Percentiles rank a stretch among this genome's conserved stretches.
phyloP scores from a whole-genome alignment of 805 yeast genomes.

The Spathaspora girioi region DNA sequence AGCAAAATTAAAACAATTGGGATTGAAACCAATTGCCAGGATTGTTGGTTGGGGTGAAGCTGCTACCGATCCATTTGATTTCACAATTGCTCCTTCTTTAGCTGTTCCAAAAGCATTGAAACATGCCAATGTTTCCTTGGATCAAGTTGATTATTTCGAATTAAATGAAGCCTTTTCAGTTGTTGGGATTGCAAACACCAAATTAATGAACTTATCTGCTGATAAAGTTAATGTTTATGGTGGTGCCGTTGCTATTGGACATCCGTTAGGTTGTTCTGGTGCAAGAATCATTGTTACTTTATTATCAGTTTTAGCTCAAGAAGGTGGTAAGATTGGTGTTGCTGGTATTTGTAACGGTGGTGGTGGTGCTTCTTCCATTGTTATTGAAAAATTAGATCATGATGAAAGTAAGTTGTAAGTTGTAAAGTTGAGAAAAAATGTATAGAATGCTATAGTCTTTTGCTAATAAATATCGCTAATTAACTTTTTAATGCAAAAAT shows the following conservation, averaged over 20 bases:
- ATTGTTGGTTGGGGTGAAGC: conserved; percentile 98
- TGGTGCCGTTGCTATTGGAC: conserved; percentile 95
- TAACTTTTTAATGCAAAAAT: no score
- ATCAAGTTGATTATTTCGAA: conserved; percentile 85
- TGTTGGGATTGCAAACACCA: conserved; percentile 87
- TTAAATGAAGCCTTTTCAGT: conserved; percentile 98
- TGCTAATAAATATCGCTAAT: neutral
- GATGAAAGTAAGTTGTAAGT: conserved; percentile 32
- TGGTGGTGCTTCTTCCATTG: conserved; percentile 96
- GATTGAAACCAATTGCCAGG: conserved; percentile 84
- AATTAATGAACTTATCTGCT: conserved; percentile 58
- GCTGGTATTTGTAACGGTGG: conserved; percentile 99
- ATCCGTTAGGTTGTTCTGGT: conserved; percentile 95
- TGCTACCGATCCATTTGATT: conserved; percentile 90
- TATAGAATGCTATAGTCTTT: neutral
- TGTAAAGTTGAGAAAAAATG: neutral
- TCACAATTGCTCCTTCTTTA: conserved; percentile 92
- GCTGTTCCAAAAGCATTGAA: conserved; percentile 95
- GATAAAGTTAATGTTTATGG: conserved; percentile 84
- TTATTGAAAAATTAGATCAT: conserved; percentile 62
- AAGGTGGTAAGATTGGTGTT: conserved; percentile 76
- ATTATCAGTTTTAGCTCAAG: conserved; percentile 75
- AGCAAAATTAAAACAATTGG: conserved; percentile 77
- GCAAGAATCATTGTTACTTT: conserved; percentile 88
- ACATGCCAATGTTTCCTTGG: conserved; percentile 65